A percentile compares a stretch with the other conserved stretches of the same genome.
These are phyloP conservation scores for Ziziphus jujuba DNA, from an alignment of 306 rosid genomes.

Conservation along the genomic window DNA sequence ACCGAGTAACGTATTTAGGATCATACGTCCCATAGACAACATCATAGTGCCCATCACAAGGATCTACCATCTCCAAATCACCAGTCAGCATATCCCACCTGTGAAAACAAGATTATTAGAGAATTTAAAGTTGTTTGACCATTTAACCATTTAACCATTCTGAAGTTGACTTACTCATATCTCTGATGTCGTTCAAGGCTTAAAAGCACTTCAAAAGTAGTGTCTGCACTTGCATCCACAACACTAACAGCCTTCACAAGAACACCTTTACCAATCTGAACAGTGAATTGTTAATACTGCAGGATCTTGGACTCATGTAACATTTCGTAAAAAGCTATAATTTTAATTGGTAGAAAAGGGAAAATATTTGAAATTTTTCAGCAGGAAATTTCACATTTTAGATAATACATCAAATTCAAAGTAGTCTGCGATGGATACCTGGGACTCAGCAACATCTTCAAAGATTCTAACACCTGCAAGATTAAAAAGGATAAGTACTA, in stretches of 20 bases:
- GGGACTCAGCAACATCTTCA: constrained; percentile 69
- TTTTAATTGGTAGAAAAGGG: neutral
- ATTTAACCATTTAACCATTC: neutral
- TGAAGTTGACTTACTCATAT: constrained; percentile 70
- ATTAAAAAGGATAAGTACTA: constrained; percentile 20
- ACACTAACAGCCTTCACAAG: constrained; percentile 86
- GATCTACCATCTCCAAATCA: constrained; percentile 76
- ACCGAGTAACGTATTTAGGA: constrained; percentile 85
- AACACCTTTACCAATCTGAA: constrained; percentile 75
- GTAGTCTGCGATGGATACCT: constrained; percentile 41
- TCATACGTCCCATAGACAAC: constrained; percentile 82
- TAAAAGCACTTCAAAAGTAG: constrained; percentile 73
- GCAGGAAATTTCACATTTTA: neutral
- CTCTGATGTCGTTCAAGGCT: constrained; percentile 66
- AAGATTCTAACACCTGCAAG: constrained; percentile 85
- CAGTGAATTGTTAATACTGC: constrained; percentile 25
- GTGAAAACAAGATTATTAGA: constrained; percentile 29
- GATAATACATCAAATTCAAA: neutral
- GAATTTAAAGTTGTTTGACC: neutral
- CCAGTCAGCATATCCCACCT: constrained; percentile 99
- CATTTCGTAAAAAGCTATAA: neutral
- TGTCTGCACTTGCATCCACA: constrained; percentile 75
- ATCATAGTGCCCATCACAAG: constrained; percentile 81
- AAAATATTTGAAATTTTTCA: neutral
- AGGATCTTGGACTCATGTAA: constrained; percentile 13